phyloP scores from a whole-genome alignment of 768 basidiomycete species.

The Saitozyma podzolica region DNA sequence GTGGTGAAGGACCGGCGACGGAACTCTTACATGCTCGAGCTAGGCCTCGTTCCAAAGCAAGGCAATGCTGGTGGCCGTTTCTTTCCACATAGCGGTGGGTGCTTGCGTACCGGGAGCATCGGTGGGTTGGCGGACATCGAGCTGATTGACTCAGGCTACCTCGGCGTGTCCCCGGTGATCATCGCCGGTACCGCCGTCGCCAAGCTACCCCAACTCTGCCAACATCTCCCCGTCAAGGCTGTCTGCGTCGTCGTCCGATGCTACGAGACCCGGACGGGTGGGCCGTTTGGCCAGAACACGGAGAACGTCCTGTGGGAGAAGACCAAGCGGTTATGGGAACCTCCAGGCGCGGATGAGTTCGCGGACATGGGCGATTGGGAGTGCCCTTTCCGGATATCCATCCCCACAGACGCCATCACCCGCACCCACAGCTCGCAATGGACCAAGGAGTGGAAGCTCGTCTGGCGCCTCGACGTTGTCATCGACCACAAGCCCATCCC shows the following conservation, averaged over 20 bases:
- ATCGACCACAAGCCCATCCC: constrained; percentile 44
- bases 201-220: constrained; percentile 24
- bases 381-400: constrained; percentile 23
- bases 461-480: constrained; percentile 36
- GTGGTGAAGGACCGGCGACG: no score
- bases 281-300: constrained; percentile 14
- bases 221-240: constrained; percentile 25
- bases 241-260: constrained; percentile 27
- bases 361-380: constrained; percentile 35
- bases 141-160: constrained; percentile 28
- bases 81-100: constrained; percentile 38
- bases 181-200: constrained; percentile 25
- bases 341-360: constrained; percentile 13
- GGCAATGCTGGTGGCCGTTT: constrained; percentile 32
- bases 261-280: constrained; percentile 22
- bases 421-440: constrained; percentile 23
- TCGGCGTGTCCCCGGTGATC: constrained; percentile 38
- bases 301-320: constrained; percentile 34
- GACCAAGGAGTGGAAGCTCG: constrained; percentile 33
- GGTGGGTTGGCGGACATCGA: background rate
- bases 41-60: constrained; percentile 25
- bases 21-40: constrained; percentile 27
- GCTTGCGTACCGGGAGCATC: background rate
- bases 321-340: constrained; percentile 24
- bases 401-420: constrained; percentile 28